phyloP scores from a whole-genome alignment of 1,284 basidiomycete species.

The Peniophora sp. region DNA sequence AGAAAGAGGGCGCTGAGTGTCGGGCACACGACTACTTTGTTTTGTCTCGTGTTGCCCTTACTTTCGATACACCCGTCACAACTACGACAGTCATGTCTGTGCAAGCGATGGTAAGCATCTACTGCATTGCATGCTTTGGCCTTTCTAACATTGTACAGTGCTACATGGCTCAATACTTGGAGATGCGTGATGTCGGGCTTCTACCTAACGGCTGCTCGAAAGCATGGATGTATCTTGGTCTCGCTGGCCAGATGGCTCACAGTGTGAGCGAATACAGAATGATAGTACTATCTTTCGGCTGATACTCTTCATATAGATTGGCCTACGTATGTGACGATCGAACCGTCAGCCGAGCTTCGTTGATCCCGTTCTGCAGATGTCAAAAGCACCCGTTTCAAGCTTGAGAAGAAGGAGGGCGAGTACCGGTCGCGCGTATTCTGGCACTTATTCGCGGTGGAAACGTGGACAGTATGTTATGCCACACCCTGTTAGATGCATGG shows the following conservation, averaged over 20 bases:
- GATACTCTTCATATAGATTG: conserved; percentile 36
- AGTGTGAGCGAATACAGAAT: conserved; percentile 28
- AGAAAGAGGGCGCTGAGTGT: conserved; percentile 29
- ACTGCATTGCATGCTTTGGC: background rate
- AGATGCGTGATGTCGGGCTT: conserved; percentile 43
- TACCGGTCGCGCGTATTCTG: conserved; percentile 53
- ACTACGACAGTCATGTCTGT: conserved; percentile 46
- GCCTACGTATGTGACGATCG: conserved; percentile 42
- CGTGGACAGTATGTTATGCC: conserved; percentile 40
- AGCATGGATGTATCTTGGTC: conserved; percentile 48
- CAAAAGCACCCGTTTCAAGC: conserved; percentile 49
- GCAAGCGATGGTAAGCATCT: conserved; percentile 38
- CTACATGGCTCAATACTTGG: conserved; percentile 51
- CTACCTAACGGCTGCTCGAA: conserved; percentile 34
- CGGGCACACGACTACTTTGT: conserved; percentile 54
- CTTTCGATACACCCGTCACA: conserved; percentile 33
- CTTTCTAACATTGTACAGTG: background rate
- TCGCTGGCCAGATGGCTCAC: conserved; percentile 47
- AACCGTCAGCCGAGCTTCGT: background rate
- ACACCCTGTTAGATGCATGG: background rate
- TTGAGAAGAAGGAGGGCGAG: conserved; percentile 35
- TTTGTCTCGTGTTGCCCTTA: conserved; percentile 42
- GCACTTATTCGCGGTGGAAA: conserved; percentile 53
- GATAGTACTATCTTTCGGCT: too few species aligned
- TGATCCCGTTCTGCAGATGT: conserved; percentile 37